Evolutionary conservation across 1,284 basidiomycete species (phyloP).

Genomic region (Exobasidium rhododendri): DNA sequence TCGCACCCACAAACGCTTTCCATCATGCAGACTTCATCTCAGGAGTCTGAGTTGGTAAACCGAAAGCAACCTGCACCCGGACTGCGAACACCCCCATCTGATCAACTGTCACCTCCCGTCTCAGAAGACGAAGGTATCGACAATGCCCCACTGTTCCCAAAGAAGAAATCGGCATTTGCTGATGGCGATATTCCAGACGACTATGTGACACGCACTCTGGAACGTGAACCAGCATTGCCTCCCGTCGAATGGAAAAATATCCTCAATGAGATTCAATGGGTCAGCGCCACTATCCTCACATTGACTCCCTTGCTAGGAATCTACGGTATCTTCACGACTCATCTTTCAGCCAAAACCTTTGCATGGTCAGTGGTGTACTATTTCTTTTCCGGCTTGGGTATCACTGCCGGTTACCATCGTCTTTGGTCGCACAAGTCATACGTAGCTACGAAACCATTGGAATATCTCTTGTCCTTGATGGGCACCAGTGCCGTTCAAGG

Average conservation of each 20-base stretch:
- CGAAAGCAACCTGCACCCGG: constrained; percentile 14
- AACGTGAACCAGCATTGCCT: constrained; percentile 35
- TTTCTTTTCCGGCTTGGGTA: constrained; percentile 52
- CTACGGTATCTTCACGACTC: constrained; percentile 48
- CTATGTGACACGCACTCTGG: constrained; percentile 37
- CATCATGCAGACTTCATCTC: not conserved
- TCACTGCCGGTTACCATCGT: constrained; percentile 52
- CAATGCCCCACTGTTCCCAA: not conserved
- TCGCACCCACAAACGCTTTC: too few species aligned
- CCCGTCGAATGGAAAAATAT: constrained; percentile 48
- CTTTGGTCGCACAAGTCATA: constrained; percentile 53
- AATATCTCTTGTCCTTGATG: constrained; percentile 50
- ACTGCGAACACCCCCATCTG: constrained; percentile 17
- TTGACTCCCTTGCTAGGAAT: constrained; percentile 40
- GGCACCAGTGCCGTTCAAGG: constrained; percentile 52
- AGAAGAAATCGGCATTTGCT: constrained; percentile 17
- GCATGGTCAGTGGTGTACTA: constrained; percentile 45
- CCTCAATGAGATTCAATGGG: constrained; percentile 51
- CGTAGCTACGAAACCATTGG: constrained; percentile 40
- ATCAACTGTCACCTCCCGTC: constrained; percentile 17
- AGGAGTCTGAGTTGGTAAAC: not conserved
- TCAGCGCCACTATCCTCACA: constrained; percentile 48
- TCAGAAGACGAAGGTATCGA: constrained; percentile 14
- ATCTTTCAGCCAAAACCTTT: constrained; percentile 32
- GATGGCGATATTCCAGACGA: constrained; percentile 48